Base-by-base conservation (phyloP, 768 basidiomycete genomes). In the Coprinopsis cinerea region DNA sequence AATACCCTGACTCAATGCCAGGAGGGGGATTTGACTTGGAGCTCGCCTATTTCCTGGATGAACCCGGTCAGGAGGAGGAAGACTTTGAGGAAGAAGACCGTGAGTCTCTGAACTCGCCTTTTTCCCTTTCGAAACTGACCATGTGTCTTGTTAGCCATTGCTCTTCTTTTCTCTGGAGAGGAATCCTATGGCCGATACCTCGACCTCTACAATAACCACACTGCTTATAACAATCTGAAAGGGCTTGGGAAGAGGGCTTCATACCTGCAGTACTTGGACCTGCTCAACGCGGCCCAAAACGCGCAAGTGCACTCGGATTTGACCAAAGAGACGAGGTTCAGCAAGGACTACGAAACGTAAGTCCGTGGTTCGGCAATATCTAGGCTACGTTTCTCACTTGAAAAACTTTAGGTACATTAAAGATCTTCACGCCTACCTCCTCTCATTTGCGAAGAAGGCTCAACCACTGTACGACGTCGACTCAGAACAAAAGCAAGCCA, bases 111-210 rank as follows among this genome's bases (percentile, higher is more conserved):
- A 40, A 25, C 14, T 39, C 57, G n/a, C 47, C 2, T 18, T n/a
- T 5, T 28, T 48, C 5, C 49, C 42, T 40, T 49, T 18, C 2
- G 32, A 34, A 4, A 2, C 49, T 18, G 45, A 34, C 35, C 53
- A 3, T 24, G 30, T 34, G 2, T 35, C 25, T 56, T 15, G 52
- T 28, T 54, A 92, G 90, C 87, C 47, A 74, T 92, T 48, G 84
- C 87, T 28, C 67, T 89, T 44, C 67, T 95, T 57, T 99, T 99
- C 70, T 95, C 94, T 11, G 96, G 96, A 27, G 95, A 98, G 72
- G 96, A 99, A 64, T 78, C 79, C 6, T 91, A 94, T 57, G 96
- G 96, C 45, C 89, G 89, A 67, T 97, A 95, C 63, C 79, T 98
- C 53, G 96, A 99, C 66, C 65, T 99, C 50, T 90, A 98, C 64